Evolutionary conservation across 2,329 filamentous ascomycete species (phyloP).

Genomic region (Botrytis pseudocinerea): DNA sequence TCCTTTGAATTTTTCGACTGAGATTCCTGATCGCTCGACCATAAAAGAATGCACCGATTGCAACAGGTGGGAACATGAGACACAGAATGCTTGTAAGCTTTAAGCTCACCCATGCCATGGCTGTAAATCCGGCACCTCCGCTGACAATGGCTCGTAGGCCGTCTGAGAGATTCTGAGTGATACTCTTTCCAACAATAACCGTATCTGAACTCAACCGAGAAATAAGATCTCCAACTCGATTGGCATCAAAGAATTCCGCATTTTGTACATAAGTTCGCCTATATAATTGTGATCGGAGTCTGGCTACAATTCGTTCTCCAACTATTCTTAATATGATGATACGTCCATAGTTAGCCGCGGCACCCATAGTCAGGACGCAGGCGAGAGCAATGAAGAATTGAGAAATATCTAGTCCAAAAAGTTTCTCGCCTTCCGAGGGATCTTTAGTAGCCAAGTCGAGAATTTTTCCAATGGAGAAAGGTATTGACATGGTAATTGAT

Average conservation of each 20-base stretch:
- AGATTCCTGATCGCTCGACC: constrained; percentile 85
- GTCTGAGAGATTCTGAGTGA: constrained; percentile 96
- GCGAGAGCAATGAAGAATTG: constrained; percentile 87
- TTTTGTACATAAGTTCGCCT: constrained; percentile 93
- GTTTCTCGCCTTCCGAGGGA: constrained; percentile 61
- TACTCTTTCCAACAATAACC: constrained; percentile 96
- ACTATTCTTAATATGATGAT: constrained; percentile 93
- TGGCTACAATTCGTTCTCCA: constrained; percentile 89
- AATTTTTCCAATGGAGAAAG: constrained; percentile 94
- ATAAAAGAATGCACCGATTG: constrained; percentile 87
- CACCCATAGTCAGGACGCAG: constrained; percentile 76
- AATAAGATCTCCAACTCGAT: constrained; percentile 93
- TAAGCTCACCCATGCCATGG: constrained; percentile 95
- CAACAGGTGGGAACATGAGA: constrained; percentile 87
- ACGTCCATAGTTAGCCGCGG: constrained; percentile 87
- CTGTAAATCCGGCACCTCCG: constrained; percentile 80
- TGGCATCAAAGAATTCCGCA: constrained; percentile 98
- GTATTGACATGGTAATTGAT: constrained; percentile 91
- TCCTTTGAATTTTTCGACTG: constrained; percentile 90
- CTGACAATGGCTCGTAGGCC: constrained; percentile 90
- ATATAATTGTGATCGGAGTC: constrained; percentile 86
- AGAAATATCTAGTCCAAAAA: constrained; percentile 81
- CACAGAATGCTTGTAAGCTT: constrained; percentile 85
- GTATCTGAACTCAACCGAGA: constrained; percentile 94
- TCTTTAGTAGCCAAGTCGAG: constrained; percentile 85